Conservation (phyloP, 306 rosid species). For the Aeschynomene evenia region DNA sequence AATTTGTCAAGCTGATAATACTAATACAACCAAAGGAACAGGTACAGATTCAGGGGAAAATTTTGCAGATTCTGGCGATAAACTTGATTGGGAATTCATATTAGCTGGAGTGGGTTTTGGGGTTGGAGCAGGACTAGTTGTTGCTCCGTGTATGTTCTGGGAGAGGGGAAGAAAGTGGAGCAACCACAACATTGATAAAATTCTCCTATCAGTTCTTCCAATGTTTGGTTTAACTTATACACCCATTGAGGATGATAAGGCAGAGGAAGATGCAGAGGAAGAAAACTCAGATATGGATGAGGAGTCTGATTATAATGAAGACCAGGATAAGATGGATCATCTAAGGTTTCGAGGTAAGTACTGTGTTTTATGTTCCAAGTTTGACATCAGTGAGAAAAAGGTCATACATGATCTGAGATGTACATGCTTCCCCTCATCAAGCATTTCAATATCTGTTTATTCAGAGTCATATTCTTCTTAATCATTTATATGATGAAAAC, state of each 20-base stretch:
- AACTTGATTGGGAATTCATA: constrained; percentile 52
- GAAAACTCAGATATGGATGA: constrained; percentile 19
- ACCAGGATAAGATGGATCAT: constrained; percentile 20
- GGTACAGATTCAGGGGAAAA: no score
- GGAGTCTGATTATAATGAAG: not conserved
- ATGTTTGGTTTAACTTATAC: constrained; percentile 46
- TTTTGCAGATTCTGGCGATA: not conserved
- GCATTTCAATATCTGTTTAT: constrained; percentile 36
- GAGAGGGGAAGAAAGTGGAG: constrained; percentile 60
- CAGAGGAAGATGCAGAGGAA: constrained; percentile 37
- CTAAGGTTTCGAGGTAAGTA: constrained; percentile 39
- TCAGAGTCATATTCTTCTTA: constrained; percentile 42
- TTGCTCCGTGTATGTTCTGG: constrained; percentile 49
- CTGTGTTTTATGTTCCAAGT: constrained; percentile 72
- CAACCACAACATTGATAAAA: constrained; percentile 39
- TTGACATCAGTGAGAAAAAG: constrained; percentile 45
- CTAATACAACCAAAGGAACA: not conserved
- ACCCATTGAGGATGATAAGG: constrained; percentile 35
- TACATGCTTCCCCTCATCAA: constrained; percentile 44
- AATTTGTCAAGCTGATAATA: fast-evolving
- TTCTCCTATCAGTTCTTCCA: constrained; percentile 57
- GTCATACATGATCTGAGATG: constrained; percentile 59
- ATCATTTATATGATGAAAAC: constrained; percentile 13
- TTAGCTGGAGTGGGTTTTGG: constrained; percentile 68
- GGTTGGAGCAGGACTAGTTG: constrained; percentile 58